Base-by-base conservation (phyloP, 106 monocot genomes). In the Dendrobium officinale region DNA sequence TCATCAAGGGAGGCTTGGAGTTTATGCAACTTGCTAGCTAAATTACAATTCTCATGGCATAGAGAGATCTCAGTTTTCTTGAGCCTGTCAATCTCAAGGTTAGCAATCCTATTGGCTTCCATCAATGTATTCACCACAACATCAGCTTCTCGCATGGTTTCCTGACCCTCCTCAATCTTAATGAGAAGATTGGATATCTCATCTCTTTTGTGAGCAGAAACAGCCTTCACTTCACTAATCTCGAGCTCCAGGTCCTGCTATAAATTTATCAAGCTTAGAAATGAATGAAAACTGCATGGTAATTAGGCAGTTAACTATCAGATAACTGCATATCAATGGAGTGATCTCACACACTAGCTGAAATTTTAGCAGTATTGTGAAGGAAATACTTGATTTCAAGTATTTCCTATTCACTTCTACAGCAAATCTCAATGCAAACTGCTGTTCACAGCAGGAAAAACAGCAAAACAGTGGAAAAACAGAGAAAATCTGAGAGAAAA, bases 71-170 rank as follows among this genome's bases (percentile, higher is more conserved):
- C 90, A 75, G 19, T 61, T 76, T 84, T 72, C 48, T 78, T 81
- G 44, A 77, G 77, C 61, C 82, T 88, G 79, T 88, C 79, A 42
- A 87, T 61, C 83, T 96, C 88, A 80, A 77, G 67, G 78, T 93
- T 88, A 77, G 86, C 84, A 49, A 82, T 47, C 82, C 89, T 86
- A 81, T 96, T 93, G 79, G 85, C 84, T 77, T 84, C 77, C 45
- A 85, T 42, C 70, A 96, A 79, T 80, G 85, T 84, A 75, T 91
- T 96, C 42, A 93, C 77, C 70, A 82, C 88, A 37, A 80, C 29
- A 77, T 96, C 91, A n/a, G 96, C 96, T 42, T 96, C 96, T 77
- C 27, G 73, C 80, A 93, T 88, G 58, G 89, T 88, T 83, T 80
- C 89, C 81, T 92, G 90, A 37, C 86, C 87, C 66, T 94, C 88